A percentile compares a stretch with the other conserved stretches of the same genome.
phyloP scores from a whole-genome alignment of 306 rosid species.

The Fragaria vesca region DNA sequence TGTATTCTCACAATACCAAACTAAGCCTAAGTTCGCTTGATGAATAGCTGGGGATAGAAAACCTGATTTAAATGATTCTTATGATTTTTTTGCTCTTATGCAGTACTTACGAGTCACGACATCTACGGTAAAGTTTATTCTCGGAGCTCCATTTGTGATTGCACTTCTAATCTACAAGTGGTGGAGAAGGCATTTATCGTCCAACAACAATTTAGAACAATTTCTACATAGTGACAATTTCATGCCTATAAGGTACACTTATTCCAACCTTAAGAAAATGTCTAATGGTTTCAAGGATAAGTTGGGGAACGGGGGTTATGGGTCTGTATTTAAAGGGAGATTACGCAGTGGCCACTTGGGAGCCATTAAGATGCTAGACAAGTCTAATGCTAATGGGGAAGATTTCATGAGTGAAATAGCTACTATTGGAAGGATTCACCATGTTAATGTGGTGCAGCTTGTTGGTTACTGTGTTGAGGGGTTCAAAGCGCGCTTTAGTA shows the following conservation, averaged over 20 bases:
- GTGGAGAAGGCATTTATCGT: constrained; percentile 4
- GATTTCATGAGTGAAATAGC: neutral
- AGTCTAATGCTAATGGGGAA: neutral
- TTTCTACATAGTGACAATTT: neutral
- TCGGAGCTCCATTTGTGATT: constrained; percentile 9
- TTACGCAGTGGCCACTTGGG: neutral
- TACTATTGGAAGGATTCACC: neutral
- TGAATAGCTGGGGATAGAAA: too few relatives aligned
- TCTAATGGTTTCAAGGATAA: neutral
- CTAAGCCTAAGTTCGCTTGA: too few relatives aligned
- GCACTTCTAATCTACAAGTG: neutral
- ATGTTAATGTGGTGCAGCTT: constrained; percentile 4
- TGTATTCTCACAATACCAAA: too few relatives aligned
- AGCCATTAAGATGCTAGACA: constrained; percentile 1
- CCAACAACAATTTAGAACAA: neutral
- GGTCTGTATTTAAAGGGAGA: neutral
- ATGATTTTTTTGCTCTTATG: neutral
- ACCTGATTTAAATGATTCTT: neutral
- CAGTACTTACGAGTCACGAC: too few relatives aligned
- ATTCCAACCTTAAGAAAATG: constrained; percentile 1
- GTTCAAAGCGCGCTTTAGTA: neutral
- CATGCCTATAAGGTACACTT: neutral
- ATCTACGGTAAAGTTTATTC: neutral
- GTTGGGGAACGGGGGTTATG: neutral
- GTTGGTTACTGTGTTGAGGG: constrained; percentile 4